phyloP scores from a whole-genome alignment of 768 basidiomycete genomes.

The Ramaria rubella region DNA sequence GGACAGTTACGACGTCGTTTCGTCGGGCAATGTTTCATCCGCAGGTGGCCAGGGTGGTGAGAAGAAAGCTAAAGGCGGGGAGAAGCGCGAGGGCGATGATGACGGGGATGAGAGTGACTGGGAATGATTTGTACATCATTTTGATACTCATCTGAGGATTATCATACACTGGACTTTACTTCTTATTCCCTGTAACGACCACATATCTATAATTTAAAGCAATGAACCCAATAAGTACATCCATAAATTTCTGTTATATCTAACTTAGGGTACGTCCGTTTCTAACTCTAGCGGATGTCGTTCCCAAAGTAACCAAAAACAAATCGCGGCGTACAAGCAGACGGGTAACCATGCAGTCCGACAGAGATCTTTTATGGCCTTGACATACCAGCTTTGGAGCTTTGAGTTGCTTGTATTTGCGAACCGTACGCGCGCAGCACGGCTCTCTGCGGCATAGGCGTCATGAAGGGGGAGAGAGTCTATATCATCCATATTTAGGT shows the following conservation, averaged over 20 bases:
- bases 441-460: no score
- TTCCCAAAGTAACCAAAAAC: background rate
- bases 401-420: no score
- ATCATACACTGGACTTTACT: background rate
- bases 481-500: background rate
- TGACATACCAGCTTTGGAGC: background rate
- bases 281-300: background rate
- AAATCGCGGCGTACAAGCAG: background rate
- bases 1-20: conserved; percentile 63
- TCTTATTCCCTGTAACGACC: background rate
- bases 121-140: conserved; percentile 37
- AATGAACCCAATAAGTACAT: no score
- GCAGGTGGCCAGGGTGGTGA: conserved; percentile 20
- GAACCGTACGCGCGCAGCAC: no score
- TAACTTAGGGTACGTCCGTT: no score
- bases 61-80: conserved; percentile 20
- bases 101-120: conserved; percentile 56
- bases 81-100: conserved; percentile 30
- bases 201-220: no score
- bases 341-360: background rate
- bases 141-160: no score
- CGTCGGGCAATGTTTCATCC: conserved; percentile 43
- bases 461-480: background rate
- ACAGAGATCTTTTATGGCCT: background rate
- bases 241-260: no score